These are phyloP conservation scores for Hygrophoropsis aurantiaca DNA, from an alignment of 768 basidiomycete species.

Conservation along the genomic window DNA sequence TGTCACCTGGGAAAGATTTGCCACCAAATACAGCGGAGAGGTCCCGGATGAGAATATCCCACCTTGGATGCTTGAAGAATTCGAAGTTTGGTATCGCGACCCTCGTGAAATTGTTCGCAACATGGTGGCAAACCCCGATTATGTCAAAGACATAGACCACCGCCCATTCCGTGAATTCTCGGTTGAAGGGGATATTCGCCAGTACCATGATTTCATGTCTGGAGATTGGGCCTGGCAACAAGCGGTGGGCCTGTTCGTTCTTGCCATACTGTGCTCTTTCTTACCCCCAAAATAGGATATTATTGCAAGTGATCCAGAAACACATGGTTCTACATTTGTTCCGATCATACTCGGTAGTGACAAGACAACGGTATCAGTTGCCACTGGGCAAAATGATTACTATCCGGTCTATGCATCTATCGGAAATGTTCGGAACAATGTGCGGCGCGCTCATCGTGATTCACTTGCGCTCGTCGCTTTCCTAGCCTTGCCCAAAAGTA, in stretches of 20 bases:
- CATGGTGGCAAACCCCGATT: slow-evolving; percentile 23
- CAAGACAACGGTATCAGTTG: slow-evolving; percentile 22
- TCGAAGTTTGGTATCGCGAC: slow-evolving; percentile 28
- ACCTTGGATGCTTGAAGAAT: slow-evolving; percentile 25
- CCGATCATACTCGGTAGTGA: slow-evolving; percentile 21
- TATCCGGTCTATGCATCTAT: slow-evolving; percentile 17
- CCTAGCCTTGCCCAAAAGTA: slow-evolving; percentile 30
- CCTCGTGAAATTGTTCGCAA: slow-evolving; percentile 13
- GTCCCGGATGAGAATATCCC: slow-evolving; percentile 11
- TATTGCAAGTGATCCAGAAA: too few species aligned
- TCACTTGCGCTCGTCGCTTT: slow-evolving; percentile 24
- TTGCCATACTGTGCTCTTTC: too few species aligned
- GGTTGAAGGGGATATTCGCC: slow-evolving; percentile 2
- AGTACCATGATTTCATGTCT: slow-evolving; percentile 19
- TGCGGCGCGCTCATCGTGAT: slow-evolving; percentile 6
- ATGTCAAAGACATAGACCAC: slow-evolving; percentile 16
- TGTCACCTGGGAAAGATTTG: slow-evolving; percentile 28
- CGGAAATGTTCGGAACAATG: slow-evolving; percentile 11
- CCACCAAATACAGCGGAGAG: slow-evolving; percentile 14
- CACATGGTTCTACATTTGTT: too few species aligned
- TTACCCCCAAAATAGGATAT: too few species aligned
- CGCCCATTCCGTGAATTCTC: slow-evolving; percentile 14
- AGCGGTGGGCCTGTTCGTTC: too few species aligned
- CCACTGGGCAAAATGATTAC: slow-evolving; percentile 19
- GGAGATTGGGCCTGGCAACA: slow-evolving; percentile 29